Evolutionary conservation across 2,329 filamentous ascomycete species (phyloP).

Genomic region (Microcyclospora tardicrescens): DNA sequence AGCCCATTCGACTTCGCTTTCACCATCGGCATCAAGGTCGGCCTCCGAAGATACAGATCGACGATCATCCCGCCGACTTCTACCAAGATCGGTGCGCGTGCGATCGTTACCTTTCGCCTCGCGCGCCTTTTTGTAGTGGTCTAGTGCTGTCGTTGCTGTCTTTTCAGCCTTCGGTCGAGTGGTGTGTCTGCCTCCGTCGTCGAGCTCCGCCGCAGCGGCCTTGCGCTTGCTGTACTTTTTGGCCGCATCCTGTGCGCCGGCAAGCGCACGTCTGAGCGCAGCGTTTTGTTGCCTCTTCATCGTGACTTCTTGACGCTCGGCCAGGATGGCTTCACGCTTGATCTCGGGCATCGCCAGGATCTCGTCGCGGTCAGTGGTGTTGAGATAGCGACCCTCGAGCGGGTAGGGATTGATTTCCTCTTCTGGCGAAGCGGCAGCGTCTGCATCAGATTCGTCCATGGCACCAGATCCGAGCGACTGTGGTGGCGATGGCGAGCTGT

Average conservation of each 20-base stretch:
- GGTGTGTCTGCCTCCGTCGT: conserved; percentile 62
- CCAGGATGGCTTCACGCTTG: conserved; percentile 78
- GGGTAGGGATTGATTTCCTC: conserved; percentile 60
- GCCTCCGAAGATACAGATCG: conserved; percentile 29
- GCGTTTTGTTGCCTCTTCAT: conserved; percentile 72
- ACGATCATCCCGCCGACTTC: conserved; percentile 33
- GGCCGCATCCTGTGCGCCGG: conserved; percentile 31
- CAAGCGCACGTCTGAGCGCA: conserved; percentile 64
- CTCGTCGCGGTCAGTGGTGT: conserved; percentile 40
- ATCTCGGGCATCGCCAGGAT: conserved; percentile 84
- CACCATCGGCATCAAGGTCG: conserved; percentile 50
- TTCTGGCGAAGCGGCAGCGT: conserved; percentile 20
- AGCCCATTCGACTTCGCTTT: conserved; percentile 71
- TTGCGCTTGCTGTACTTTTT: conserved; percentile 60
- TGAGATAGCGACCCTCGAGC: conserved; percentile 68
- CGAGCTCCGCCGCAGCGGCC: conserved; percentile 62
- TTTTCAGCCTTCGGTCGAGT: conserved; percentile 28
- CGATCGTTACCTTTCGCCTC: conserved; percentile 48
- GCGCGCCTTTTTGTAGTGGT: conserved; percentile 50
- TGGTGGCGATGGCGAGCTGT: conserved; percentile 14
- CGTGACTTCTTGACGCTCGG: conserved; percentile 71
- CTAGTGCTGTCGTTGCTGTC: conserved; percentile 55
- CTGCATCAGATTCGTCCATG: conserved; percentile 72
- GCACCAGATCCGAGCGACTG: conserved; percentile 64
- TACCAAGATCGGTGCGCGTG: conserved; percentile 15